Evolutionary conservation across 495 filamentous ascomycete genomes (phyloP).

Genomic region (Neurospora africana): DNA sequence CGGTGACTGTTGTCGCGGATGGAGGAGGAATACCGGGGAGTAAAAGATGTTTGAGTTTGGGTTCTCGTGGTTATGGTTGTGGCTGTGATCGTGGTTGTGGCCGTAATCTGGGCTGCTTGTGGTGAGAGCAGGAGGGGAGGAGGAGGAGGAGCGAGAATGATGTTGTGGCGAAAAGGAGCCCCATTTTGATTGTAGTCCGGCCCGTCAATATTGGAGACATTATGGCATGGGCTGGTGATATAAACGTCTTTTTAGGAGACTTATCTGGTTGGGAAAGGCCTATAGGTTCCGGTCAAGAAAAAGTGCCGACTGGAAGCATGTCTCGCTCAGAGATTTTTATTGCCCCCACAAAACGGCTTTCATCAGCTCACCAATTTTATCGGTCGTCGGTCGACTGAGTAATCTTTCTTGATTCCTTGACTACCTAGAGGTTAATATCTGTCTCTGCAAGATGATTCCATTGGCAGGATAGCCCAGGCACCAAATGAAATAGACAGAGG

Average conservation of each 20-base stretch:
- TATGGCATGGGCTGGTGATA: background rate
- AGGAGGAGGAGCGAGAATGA: background rate
- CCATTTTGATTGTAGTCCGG: background rate
- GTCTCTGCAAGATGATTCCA: background rate
- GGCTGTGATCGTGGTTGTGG: background rate
- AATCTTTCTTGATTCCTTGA: background rate
- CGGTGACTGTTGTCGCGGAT: background rate
- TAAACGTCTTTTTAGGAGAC: background rate
- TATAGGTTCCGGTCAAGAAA: background rate
- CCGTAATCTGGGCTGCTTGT: background rate
- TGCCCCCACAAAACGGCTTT: background rate
- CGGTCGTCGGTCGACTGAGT: background rate
- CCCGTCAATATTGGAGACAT: background rate
- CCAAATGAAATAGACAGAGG: background rate
- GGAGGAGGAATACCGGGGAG: background rate
- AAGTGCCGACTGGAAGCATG: background rate
- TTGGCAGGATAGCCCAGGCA: background rate
- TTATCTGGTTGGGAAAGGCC: background rate
- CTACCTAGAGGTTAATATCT: background rate
- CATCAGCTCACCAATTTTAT: background rate
- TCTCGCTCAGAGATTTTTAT: background rate
- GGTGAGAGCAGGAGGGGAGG: background rate
- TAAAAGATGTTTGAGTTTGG: background rate
- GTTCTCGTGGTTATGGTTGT: background rate
- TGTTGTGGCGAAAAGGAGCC: background rate